These are phyloP conservation scores for Piper longum DNA, from an alignment of 164 flowering plant species.

Conservation along the genomic window DNA sequence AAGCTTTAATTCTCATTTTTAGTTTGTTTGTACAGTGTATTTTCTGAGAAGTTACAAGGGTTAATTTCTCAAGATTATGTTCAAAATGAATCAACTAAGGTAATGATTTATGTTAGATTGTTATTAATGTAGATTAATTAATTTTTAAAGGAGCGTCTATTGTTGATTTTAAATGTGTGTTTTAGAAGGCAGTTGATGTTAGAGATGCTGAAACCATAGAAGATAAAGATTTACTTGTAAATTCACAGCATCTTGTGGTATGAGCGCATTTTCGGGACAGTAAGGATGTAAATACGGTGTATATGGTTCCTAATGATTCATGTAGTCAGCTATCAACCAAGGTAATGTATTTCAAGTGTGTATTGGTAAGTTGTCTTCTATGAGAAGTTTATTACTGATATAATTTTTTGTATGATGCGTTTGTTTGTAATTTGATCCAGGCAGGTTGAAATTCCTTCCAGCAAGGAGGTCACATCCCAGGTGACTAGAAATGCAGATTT, in stretches of 20 bases:
- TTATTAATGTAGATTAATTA: not conserved
- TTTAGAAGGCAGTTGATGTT: conserved; percentile 13
- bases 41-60: conserved; percentile 41
- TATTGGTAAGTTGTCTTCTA: too few relatives aligned
- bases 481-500: conserved; percentile 7
- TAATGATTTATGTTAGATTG: conserved; percentile 8
- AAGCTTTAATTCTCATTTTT: not conserved
- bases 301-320: conserved; percentile 5
- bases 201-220: conserved; percentile 10
- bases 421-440: not conserved
- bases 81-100: conserved; percentile 35
- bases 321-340: conserved; percentile 2
- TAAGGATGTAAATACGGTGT: conserved; percentile 11
- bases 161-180: not conserved
- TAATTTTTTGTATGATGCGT: not conserved
- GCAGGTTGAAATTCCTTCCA: conserved; percentile 6
- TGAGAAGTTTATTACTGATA: not conserved
- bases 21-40: conserved; percentile 37
- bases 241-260: conserved; percentile 6
- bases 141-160: not conserved
- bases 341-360: not conserved
- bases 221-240: conserved; percentile 22
- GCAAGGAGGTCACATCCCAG: conserved; percentile 40
- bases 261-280: conserved; percentile 24
- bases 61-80: conserved; percentile 21